A percentile compares a stretch with the other conserved stretches of the same genome.
phyloP scores from a whole-genome alignment of 2,329 filamentous ascomycete genomes.

The Cadophora sp. region DNA sequence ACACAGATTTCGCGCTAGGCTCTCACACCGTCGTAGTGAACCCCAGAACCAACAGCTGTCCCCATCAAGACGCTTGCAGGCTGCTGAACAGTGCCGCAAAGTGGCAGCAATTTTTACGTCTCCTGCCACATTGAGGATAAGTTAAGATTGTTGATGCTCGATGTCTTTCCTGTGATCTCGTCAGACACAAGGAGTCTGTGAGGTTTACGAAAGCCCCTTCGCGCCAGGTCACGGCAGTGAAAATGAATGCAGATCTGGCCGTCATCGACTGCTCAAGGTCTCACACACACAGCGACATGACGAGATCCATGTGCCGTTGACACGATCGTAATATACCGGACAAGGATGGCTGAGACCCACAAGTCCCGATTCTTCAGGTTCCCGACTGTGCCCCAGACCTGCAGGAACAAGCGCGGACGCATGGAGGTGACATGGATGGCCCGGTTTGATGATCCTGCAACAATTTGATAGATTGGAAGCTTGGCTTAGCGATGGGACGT shows the following conservation, averaged over 20 bases:
- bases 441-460: neutral
- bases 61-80: conserved; percentile 34
- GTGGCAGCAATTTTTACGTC: conserved; percentile 21
- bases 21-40: conserved; percentile 9
- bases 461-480: conserved; percentile 4
- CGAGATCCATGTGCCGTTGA: conserved; percentile 35
- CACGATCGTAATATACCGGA: conserved; percentile 34
- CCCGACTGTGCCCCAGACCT: conserved; percentile 40
- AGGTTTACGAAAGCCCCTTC: too few relatives aligned
- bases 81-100: conserved; percentile 34
- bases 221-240: neutral
- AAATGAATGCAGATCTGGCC: neutral
- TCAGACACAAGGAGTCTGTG: neutral
- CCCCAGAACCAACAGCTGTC: conserved; percentile 30
- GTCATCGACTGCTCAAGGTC: neutral
- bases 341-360: conserved; percentile 25
- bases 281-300: conserved; percentile 18
- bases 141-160: neutral
- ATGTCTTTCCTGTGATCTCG: neutral
- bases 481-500: neutral
- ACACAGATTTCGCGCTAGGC: neutral
- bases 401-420: conserved; percentile 43
- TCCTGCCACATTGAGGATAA: conserved; percentile 4
- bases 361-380: conserved; percentile 24
- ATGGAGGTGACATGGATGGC: conserved; percentile 8